Base-by-base conservation (phyloP, 305 asterid genomes). In the Fraxinus paxiana region DNA sequence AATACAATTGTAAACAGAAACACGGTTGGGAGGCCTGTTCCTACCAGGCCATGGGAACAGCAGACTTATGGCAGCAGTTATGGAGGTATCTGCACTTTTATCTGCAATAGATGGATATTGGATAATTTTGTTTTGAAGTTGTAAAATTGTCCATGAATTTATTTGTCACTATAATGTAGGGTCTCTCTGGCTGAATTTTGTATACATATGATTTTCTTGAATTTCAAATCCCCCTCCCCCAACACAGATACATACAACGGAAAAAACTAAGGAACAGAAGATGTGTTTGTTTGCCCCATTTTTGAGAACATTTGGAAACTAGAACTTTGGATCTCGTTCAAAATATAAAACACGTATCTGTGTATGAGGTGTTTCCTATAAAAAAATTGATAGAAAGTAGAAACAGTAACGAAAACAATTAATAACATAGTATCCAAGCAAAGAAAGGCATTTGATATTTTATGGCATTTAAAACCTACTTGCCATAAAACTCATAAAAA, bases 31-130 rank as follows among this genome's bases (percentile, higher is more conserved):
- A 88, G 98, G 85, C 94, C 99, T 20, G 90, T 96, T 26, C 98
- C 99, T 33, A 7, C 94, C 26, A 89, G 99, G 86, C 99, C 98
- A 46, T 92, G 99, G 98, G 98, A 96, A 85, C 98, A 94, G 80
- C 96, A 88, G 87, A 86, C 94, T 22, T 90, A 89, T 73, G 92
- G 94, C 71, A 91, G 80, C 91, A 88, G 86, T 79, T 90, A 87
- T 37, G 97, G 98, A 94, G 98, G 99, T 94, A 86, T 18, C n/a
- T 13, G 20, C 33, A 13, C n/a, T 79, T 75, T 46, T 82, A 56
- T 79, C 34, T 69, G 73, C 18, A 67, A 28, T 28, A 67, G 35
- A 67, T 26, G 37, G 74, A 69, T 69, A 30, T 26, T 26, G 37
- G 74, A 69, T 69, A 30, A 1, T 69, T 30, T 69, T 13, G 20